Conservation (phyloP, 495 filamentous ascomycete genomes). For the Neurospora tetrasperma region DNA sequence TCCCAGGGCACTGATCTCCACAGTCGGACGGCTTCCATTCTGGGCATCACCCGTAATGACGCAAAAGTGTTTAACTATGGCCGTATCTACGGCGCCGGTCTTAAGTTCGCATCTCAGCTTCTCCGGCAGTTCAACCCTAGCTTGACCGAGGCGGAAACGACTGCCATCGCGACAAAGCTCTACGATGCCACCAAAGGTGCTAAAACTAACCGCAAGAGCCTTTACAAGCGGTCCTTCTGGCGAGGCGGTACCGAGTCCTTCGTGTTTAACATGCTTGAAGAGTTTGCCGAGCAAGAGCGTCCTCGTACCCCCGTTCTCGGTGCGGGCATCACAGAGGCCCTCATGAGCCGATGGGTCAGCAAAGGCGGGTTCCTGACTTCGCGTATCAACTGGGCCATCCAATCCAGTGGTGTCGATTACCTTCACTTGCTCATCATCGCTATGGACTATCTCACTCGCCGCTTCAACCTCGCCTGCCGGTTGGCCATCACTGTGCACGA, state of each 20-base stretch:
- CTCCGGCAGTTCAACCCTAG: constrained; percentile 86
- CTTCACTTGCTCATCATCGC: constrained; percentile 85
- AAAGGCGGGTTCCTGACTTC: constrained; percentile 91
- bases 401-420: constrained; percentile 95
- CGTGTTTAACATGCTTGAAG: constrained; percentile 95
- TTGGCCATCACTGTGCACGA: constrained; percentile 94
- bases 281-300: constrained; percentile 88
- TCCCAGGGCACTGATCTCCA: constrained; percentile 89
- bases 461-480: constrained; percentile 73
- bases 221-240: constrained; percentile 79
- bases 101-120: constrained; percentile 84
- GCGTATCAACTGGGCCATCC: constrained; percentile 98
- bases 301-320: constrained; percentile 91
- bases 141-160: constrained; percentile 65
- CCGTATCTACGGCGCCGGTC: constrained; percentile 90
- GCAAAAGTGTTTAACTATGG: constrained; percentile 99
- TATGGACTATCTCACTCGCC: constrained; percentile 91
- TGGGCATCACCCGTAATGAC: constrained; percentile 88
- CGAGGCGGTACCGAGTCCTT: constrained; percentile 92
- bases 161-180: constrained; percentile 62
- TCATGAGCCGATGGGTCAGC: constrained; percentile 78
- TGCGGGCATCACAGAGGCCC: constrained; percentile 90
- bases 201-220: constrained; percentile 54
- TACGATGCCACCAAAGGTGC: constrained; percentile 85
- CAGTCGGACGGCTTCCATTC: constrained; percentile 81